Conservation (phyloP, 192 early-diverging fungal species). For the Powellomyces hirtus region DNA sequence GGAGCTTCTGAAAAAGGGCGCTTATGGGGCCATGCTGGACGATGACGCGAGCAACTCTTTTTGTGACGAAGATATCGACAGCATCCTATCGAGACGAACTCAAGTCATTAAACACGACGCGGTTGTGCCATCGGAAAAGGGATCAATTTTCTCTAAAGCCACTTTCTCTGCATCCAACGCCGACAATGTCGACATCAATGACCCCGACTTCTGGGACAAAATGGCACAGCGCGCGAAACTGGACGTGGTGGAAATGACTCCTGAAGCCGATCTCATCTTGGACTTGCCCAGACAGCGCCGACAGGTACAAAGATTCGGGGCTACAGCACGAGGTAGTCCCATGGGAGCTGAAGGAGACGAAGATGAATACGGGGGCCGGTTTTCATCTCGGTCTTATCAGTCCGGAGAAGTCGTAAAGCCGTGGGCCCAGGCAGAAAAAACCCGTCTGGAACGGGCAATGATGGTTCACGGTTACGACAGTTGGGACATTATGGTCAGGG, state of each 20-base stretch:
- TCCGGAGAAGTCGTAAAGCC: constrained; percentile 30
- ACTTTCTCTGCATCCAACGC: constrained; percentile 58
- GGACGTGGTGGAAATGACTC: constrained; percentile 53
- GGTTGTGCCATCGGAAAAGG: constrained; percentile 48
- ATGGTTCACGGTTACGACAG: constrained; percentile 52
- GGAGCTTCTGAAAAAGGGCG: constrained; percentile 83
- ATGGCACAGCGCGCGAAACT: constrained; percentile 75
- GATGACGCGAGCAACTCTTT: constrained; percentile 74
- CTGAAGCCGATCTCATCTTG: constrained; percentile 64
- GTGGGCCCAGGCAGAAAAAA: constrained; percentile 55
- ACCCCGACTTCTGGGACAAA: constrained; percentile 90
- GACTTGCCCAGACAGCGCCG: constrained; percentile 66
- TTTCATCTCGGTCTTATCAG: not conserved
- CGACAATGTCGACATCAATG: constrained; percentile 73
- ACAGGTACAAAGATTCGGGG: constrained; percentile 63
- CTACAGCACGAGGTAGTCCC: constrained; percentile 34
- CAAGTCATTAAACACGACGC: constrained; percentile 76
- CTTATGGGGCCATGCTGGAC: constrained; percentile 83
- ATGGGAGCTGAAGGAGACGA: constrained; percentile 25
- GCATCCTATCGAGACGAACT: constrained; percentile 73
- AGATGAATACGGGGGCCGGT: not conserved
- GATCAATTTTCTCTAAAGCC: constrained; percentile 86
- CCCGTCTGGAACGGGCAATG: constrained; percentile 48
- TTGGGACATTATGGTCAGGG: constrained; percentile 61
- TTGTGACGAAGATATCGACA: constrained; percentile 86